Percentiles rank a stretch among this genome's conserved stretches.
Conservation (phyloP, 2,329 filamentous ascomycete genomes). For the Zopfia rhizophila region DNA sequence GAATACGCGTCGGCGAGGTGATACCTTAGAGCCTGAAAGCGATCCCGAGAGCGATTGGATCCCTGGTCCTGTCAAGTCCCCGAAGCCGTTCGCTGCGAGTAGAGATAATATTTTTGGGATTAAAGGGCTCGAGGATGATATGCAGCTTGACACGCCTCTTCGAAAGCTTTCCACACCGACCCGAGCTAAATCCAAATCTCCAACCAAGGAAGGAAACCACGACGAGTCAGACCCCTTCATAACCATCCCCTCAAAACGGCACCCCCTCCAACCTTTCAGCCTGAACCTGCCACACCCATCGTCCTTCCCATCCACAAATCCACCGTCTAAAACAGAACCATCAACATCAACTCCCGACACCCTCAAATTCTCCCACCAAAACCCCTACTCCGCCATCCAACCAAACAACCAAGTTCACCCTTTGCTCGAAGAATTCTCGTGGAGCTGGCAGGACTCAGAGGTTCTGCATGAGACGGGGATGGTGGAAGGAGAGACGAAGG, state of each 20-base stretch:
- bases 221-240: constrained; percentile 38
- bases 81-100: constrained; percentile 24
- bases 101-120: constrained; percentile 44
- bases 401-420: constrained; percentile 35
- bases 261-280: constrained; percentile 27
- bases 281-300: constrained; percentile 31
- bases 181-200: constrained; percentile 5
- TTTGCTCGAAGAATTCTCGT: constrained; percentile 43
- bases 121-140: constrained; percentile 34
- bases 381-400: constrained; percentile 39
- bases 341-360: constrained; percentile 34
- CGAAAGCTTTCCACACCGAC: constrained; percentile 26
- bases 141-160: constrained; percentile 34
- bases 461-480: constrained; percentile 36
- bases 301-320: constrained; percentile 4
- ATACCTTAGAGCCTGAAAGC: constrained; percentile 37
- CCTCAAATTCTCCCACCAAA: constrained; percentile 39
- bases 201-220: constrained; percentile 20
- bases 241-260: constrained; percentile 31
- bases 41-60: constrained; percentile 51
- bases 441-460: constrained; percentile 40
- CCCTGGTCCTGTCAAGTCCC: constrained; percentile 37
- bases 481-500: constrained; percentile 26
- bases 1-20: constrained; percentile 34
- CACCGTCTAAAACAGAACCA: constrained; percentile 2